Evolutionary conservation across 495 filamentous ascomycete species (phyloP), one percentile per base, ranked within the genome.

Genomic region (Aspergillus ostianus): DNA sequence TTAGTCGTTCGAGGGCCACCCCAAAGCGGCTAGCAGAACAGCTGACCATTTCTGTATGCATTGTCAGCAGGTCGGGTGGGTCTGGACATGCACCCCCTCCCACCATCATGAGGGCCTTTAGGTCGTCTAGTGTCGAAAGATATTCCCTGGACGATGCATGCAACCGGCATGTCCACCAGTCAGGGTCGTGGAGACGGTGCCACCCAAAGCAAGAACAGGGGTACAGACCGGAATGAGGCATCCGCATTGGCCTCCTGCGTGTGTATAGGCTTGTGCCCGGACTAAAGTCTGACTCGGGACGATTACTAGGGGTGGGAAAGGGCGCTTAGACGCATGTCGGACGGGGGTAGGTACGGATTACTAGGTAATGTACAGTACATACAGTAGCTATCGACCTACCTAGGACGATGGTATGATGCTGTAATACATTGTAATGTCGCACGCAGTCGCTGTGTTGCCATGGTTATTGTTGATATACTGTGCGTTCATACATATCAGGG

Each of bases 31-130:
- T 67, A 67, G 64, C 47, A 19, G 58, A 63, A 52, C 64, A 67
- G 60, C 58, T 67, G 64, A 67, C 64, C 54, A 57, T 61, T 58
- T 13, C 51, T 48, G 47, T 57, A 63, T 67, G 64, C 64, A 63
- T 12, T 63, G 64, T 67, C 64, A 67, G 64, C 64, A 55, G 45
- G 49, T 52, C 51, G n/a, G 61, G 64, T 61, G 64, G 60, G 58
- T 59, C 51, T 55, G 10, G 30, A 45, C 46, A 49, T 49, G 56
- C 51, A 56, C 44, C 56, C 56, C 56, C 63, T 53, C 41, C 49
- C 36, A 29, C 50, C 12, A 19, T 41, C 21, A 27, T 18, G 51
- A 15, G 30, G n/a, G 18, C 21, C 6, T 55, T 30, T 26, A 27
- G 41, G 1, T n/a, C 17, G 23, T 19, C 17, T 19, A 30, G 44